A percentile compares a stretch with the other conserved stretches of the same genome.
Conservation (phyloP, 2,329 filamentous ascomycete genomes). For the Fusarium sp. region DNA sequence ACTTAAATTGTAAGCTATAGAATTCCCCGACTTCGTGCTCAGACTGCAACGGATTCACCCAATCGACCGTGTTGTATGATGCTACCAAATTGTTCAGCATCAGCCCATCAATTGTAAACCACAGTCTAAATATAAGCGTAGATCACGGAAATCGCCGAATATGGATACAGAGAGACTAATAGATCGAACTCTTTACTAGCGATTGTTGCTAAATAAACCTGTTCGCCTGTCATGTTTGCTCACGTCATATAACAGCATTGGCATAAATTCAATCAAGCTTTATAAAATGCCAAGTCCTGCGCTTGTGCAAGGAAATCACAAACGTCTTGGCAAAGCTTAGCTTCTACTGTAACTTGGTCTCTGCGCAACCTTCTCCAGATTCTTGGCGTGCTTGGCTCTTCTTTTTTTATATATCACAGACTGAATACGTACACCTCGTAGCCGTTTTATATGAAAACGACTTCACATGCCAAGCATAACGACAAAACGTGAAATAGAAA, state of each 20-base stretch:
- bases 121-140: neutral
- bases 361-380: conserved; percentile 39
- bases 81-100: neutral
- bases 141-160: conserved; percentile 1
- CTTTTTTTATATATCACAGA: neutral
- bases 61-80: neutral
- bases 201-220: conserved; percentile 2
- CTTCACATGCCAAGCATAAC: neutral
- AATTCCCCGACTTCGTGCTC: conserved; percentile 3
- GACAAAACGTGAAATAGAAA: neutral
- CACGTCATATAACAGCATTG: conserved; percentile 29
- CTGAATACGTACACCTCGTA: neutral
- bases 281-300: conserved; percentile 44
- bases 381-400: conserved; percentile 35
- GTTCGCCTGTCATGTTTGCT: conserved; percentile 2
- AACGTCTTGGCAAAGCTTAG: conserved; percentile 53
- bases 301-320: conserved; percentile 25
- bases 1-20: conserved; percentile 4
- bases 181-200: neutral
- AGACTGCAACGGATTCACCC: neutral
- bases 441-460: neutral
- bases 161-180: neutral
- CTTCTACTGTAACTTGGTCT: conserved; percentile 39
- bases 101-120: neutral
- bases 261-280: conserved; percentile 38